Base-by-base conservation (phyloP, 805 yeast species). In the Zygoascus flipseniorum region DNA sequence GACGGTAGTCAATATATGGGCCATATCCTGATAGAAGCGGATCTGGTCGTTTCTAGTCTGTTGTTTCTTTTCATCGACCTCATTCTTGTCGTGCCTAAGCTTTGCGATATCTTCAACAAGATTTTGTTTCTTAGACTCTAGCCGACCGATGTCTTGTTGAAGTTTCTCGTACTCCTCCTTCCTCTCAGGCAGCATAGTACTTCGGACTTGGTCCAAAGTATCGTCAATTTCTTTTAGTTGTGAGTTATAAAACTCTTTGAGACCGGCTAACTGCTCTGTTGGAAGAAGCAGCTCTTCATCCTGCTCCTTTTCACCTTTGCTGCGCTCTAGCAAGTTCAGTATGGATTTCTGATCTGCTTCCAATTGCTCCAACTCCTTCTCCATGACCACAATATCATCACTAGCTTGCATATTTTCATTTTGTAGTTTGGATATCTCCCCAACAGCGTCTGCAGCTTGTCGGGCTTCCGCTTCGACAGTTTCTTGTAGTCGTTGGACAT, bases 321-420 rank as follows among this genome's bases (percentile, higher is more conserved):
- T 20, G 14, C n/a, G 13, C 31, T 46, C 49, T 8, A 42, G 44
- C 20, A 11, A 4, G 8, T 13, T 18, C 18, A 42, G 4, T 42
- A 42, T 19, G 4, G 31, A 16, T n/a, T 46, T 46, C 19, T 54
- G 52, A 41, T 46, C 47, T 3, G 28, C 47, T 31, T 54, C 52
- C 45, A 72, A 53, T 8, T 56, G 60, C 23, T 67, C 67, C 28
- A 76, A 61, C 32, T 65, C 65, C 8, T 54, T 59, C 23, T 71
- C 62, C 54, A 71, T 60, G 47, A 58, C 62, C 57, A 68, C 67
- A 48, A 63, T 65, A 1, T 52, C 56, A 52, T 70, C 68, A 50
- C 65, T 60, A 14, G 20, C 13, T 11, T 26, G 23, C 19, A 49
- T 56, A 54, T 62, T 67, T 46, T 69, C 61, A 39, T 63, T 59